A percentile compares a stretch with the other conserved stretches of the same genome.
Conservation (phyloP, 2,329 filamentous ascomycete genomes). For the Claviceps monticola region DNA sequence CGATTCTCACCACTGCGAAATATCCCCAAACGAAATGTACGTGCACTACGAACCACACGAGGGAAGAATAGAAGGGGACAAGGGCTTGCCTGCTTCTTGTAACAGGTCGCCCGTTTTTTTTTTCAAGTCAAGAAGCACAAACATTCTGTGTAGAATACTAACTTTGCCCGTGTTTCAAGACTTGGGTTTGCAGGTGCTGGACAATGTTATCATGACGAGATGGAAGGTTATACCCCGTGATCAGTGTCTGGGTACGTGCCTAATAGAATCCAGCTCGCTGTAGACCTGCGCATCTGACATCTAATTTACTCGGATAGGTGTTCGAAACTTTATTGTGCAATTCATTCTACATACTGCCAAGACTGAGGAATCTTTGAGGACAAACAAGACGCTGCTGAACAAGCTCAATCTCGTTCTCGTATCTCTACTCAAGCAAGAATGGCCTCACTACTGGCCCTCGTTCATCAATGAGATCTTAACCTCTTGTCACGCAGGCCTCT, state of each 20-base stretch:
- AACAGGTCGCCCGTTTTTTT: background rate
- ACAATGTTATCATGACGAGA: slow-evolving; percentile 96
- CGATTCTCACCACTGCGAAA: slow-evolving; percentile 84
- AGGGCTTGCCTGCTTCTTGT: background rate
- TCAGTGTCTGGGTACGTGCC: slow-evolving; percentile 68
- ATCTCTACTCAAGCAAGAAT: slow-evolving; percentile 96
- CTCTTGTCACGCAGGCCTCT: slow-evolving; percentile 86
- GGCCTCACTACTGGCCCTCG: slow-evolving; percentile 98
- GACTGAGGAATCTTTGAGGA: slow-evolving; percentile 74
- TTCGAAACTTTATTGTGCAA: slow-evolving; percentile 97
- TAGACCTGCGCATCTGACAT: background rate
- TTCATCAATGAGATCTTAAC: slow-evolving; percentile 99
- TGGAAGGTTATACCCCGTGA: slow-evolving; percentile 97
- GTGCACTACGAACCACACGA: slow-evolving; percentile 17
- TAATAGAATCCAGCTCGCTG: background rate
- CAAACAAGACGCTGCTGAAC: slow-evolving; percentile 82
- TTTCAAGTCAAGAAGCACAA: background rate
- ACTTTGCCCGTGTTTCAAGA: slow-evolving; percentile 35
- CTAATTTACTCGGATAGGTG: slow-evolving; percentile 43
- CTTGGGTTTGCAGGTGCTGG: slow-evolving; percentile 87
- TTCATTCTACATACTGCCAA: slow-evolving; percentile 92
- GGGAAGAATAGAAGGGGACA: background rate
- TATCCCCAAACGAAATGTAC: slow-evolving; percentile 94
- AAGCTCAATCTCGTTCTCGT: slow-evolving; percentile 97
- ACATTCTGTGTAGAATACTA: slow-evolving; percentile 1